Evolutionary conservation across 768 basidiomycete genomes (phyloP).

Genomic region (Agaricus sinodeliciosus): DNA sequence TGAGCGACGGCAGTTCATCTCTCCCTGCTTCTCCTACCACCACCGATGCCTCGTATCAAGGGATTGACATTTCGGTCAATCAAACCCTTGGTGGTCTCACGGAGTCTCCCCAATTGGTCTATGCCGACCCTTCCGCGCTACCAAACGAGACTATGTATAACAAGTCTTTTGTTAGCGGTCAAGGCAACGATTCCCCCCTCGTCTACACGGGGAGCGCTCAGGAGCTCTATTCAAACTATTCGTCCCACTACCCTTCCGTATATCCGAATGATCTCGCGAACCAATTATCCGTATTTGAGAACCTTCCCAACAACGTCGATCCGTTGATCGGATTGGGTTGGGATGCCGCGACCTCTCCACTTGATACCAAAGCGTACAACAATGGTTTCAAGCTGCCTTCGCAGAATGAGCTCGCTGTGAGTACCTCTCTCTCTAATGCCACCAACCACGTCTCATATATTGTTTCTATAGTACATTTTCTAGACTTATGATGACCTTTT

Average conservation of each 20-base stretch:
- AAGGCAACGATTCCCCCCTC: conserved; percentile 3
- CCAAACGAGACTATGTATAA: conserved; percentile 10
- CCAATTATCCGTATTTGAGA: conserved; percentile 24
- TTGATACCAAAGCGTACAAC: conserved; percentile 21
- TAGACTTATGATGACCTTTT: conserved; percentile 7
- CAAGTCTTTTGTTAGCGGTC: conserved; percentile 10
- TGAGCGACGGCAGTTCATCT: conserved; percentile 15
- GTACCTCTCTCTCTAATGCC: conserved; percentile 10
- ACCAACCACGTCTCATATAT: conserved; percentile 4
- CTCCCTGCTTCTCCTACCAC: conserved; percentile 21
- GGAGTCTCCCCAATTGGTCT: conserved; percentile 24
- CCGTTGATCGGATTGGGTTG: conserved; percentile 24
- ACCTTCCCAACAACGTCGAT: conserved; percentile 20
- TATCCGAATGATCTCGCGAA: conserved; percentile 23
- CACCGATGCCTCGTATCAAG: conserved; percentile 23
- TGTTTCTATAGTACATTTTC: conserved; percentile 21
- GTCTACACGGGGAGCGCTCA: conserved; percentile 3
- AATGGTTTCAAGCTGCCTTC: conserved; percentile 25
- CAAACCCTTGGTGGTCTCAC: conserved; percentile 23
- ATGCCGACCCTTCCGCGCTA: conserved; percentile 13
- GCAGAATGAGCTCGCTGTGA: conserved; percentile 23
- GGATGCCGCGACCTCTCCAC: conserved; percentile 18
- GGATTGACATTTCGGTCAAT: conserved; percentile 28
- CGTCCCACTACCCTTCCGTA: conserved; percentile 23
- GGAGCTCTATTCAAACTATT: conserved; percentile 11